Conservation (phyloP, 352 stramenopile species). For the Globisporangium middletonii region DNA sequence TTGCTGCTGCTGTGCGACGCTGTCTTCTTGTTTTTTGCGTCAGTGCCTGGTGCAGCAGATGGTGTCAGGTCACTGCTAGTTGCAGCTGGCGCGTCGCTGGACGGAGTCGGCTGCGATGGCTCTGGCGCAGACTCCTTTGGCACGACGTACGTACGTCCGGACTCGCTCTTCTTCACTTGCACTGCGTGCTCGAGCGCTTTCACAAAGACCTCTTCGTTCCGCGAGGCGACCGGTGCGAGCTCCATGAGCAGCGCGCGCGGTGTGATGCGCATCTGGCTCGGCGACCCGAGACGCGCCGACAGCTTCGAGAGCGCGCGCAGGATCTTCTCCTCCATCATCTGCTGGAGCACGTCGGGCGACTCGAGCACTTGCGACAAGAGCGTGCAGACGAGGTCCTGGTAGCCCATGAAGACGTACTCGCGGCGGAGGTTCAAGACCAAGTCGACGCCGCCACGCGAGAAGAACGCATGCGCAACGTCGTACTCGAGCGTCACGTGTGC, state of each 20-base stretch:
- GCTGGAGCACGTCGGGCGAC: conserved; percentile 77
- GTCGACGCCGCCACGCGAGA: conserved; percentile 44
- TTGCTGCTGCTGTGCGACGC: conserved; percentile 18
- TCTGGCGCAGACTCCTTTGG: conserved; percentile 16
- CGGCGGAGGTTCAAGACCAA: conserved; percentile 44
- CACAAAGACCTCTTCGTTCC: conserved; percentile 75
- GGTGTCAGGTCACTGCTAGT: conserved; percentile 3
- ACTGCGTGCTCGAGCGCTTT: conserved; percentile 65
- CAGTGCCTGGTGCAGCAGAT: conserved; percentile 5
- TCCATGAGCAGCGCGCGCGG: conserved; percentile 78
- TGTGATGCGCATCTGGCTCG: conserved; percentile 74
- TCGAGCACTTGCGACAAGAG: conserved; percentile 73
- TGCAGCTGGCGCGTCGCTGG: background rate
- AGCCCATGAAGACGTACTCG: conserved; percentile 48
- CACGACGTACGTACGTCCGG: conserved; percentile 72
- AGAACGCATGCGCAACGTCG: conserved; percentile 62
- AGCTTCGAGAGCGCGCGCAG: conserved; percentile 69
- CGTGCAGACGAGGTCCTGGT: conserved; percentile 64
- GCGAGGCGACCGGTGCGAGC: conserved; percentile 55
- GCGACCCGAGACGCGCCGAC: conserved; percentile 56
- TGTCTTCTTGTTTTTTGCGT: conserved; percentile 21
- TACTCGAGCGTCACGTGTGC: conserved; percentile 66
- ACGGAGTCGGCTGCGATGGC: background rate
- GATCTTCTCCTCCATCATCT: conserved; percentile 87
- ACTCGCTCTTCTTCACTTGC: conserved; percentile 73